Base-by-base conservation (phyloP, 805 yeast genomes). In the Debaryomyces maramus region DNA sequence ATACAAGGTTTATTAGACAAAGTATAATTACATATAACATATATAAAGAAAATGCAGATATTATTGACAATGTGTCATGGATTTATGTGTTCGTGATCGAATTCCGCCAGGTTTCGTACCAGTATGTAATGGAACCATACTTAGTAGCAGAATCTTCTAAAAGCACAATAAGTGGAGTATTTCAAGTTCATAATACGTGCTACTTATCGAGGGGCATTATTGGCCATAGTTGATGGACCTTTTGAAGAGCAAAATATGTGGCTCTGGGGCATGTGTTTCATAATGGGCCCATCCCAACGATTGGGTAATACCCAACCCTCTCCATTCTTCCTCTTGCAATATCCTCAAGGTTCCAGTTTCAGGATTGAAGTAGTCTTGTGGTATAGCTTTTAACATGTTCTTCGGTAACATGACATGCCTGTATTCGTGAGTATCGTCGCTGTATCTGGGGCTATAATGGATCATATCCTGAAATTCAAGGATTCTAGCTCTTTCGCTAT, bases 221-320 rank as follows among this genome's bases (percentile, higher is more conserved):
- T 65, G 71, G 36, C 70, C 83, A 48, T 70, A 78, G 52, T 77
- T 76, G 31, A 78, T 69, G 14, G 86, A 78, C 55, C 90, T 76
- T 65, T 72, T 75, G 55, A 93, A 93, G 45, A 93, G 72, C 46
- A 93, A 70, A 45, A 93, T 93, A 60, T 93, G 99, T 18, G 99
- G 99, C 64, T 93, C 99, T 32, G 99, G 99, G 1, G 98, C 75
- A 61, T 93, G 99, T 30, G 96, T 90, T 56, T 93, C 99, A 58
- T 91, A 93, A 63, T 93, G 99, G 39, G 77, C 93, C 99, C 99
- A 93, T 1, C 99, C 99, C 45, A 93, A 71, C 26, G 96, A 86
- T 63, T 93, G 99, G 5, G 98, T 93, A 55, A 93, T 89, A 2
- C 99, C 99, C 36, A 93, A 70, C 1, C 97, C 98, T 62, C 99